Conservation (phyloP, 192 early-diverging fungal genomes). For the Backusella tarrabulga region DNA sequence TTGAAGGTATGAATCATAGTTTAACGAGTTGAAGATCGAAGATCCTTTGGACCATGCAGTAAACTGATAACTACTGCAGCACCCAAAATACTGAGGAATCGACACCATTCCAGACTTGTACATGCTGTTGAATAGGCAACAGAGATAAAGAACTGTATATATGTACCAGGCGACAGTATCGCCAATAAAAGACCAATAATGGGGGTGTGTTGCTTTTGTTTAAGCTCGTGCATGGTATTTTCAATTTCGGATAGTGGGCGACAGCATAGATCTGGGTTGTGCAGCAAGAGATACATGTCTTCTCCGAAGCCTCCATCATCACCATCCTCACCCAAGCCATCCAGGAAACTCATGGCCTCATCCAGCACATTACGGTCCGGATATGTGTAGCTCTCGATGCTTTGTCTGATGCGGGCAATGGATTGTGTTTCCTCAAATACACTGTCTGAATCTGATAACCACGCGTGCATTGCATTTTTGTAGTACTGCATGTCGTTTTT, state of each 20-base stretch:
- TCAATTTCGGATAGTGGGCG: slow-evolving; percentile 11
- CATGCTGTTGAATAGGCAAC: neutral
- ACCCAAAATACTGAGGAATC: slow-evolving; percentile 28
- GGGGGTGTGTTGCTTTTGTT: neutral
- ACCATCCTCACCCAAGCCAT: neutral
- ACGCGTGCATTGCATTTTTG: slow-evolving; percentile 1
- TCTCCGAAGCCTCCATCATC: slow-evolving; percentile 6
- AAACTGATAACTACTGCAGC: slow-evolving; percentile 21
- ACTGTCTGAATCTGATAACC: neutral
- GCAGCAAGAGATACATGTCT: slow-evolving; percentile 13
- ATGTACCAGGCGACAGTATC: neutral
- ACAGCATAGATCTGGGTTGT: slow-evolving; percentile 16
- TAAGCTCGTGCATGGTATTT: neutral
- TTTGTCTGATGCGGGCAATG: neutral
- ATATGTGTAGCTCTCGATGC: neutral
- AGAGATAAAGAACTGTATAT: neutral
- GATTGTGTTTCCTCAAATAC: neutral
- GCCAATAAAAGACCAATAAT: neutral
- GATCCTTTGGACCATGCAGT: slow-evolving; percentile 23
- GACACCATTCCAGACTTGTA: slow-evolving; percentile 22
- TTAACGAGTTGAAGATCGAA: neutral
- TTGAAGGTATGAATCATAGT: neutral
- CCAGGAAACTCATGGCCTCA: slow-evolving; percentile 17
- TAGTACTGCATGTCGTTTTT: neutral
- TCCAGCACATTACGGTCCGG: slow-evolving; percentile 12